Evolutionary conservation across 148 eudicot genomes (phyloP).

Genomic region (Amaranthus cruentus): DNA sequence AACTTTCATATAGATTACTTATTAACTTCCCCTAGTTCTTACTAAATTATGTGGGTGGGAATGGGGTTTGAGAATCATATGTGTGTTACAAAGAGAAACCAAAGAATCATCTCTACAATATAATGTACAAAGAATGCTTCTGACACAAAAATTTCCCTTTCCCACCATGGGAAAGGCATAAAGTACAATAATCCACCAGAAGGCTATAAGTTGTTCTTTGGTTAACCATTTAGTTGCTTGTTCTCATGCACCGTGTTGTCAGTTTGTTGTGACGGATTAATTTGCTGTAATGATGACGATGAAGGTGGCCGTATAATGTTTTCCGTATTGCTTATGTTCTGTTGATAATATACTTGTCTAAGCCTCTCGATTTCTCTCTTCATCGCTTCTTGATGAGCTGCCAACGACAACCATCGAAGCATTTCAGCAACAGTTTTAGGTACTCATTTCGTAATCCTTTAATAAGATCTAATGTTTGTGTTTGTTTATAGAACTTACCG

Average conservation of each 20-base stretch:
- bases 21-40: too few relatives aligned
- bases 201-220: neutral
- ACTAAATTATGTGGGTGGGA: too few relatives aligned
- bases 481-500: slow-evolving; percentile 35
- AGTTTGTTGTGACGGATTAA: slow-evolving; percentile 23
- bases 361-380: slow-evolving; percentile 62
- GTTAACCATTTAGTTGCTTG: slow-evolving; percentile 15
- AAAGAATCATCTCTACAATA: neutral
- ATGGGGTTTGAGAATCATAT: neutral
- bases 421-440: too few relatives aligned
- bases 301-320: slow-evolving; percentile 21
- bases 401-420: slow-evolving; percentile 1
- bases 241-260: slow-evolving; percentile 20
- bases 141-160: neutral
- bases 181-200: slow-evolving; percentile 10
- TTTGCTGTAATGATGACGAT: slow-evolving; percentile 12
- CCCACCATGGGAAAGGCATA: neutral
- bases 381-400: slow-evolving; percentile 68
- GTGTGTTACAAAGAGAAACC: slow-evolving; percentile 6
- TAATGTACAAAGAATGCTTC: slow-evolving; percentile 7
- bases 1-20: too few relatives aligned
- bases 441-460: too few relatives aligned
- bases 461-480: too few relatives aligned
- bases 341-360: slow-evolving; percentile 48
- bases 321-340: slow-evolving; percentile 33